Conservation (phyloP, 2,329 filamentous ascomycete species). For the Ophiostoma perfectum region DNA sequence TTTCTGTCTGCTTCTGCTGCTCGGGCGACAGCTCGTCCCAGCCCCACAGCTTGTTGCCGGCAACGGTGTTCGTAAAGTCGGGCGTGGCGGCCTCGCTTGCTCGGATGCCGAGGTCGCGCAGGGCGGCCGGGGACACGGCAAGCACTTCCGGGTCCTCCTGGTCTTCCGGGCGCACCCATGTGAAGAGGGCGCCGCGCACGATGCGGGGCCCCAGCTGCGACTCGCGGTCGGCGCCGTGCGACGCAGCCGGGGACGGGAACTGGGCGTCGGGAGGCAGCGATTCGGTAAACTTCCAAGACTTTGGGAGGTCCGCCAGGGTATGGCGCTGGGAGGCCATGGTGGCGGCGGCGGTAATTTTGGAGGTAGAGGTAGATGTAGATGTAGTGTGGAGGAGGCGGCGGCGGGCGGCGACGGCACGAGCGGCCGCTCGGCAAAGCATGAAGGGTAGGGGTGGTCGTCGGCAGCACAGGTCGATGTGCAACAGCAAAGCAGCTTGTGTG, state of each 20-base stretch:
- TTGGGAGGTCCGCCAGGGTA: conserved; percentile 53
- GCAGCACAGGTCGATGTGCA: background rate
- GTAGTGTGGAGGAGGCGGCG: background rate
- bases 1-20: background rate
- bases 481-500: too few relatives aligned
- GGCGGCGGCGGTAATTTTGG: conserved; percentile 24
- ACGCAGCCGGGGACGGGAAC: conserved; percentile 74
- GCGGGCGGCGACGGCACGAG: conserved; percentile 13
- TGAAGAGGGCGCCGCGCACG: conserved; percentile 81
- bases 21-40: conserved; percentile 47
- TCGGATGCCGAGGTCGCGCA: conserved; percentile 74
- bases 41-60: conserved; percentile 77
- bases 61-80: conserved; percentile 70
- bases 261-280: conserved; percentile 67
- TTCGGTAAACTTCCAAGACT: conserved; percentile 61
- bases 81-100: conserved; percentile 62
- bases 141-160: conserved; percentile 71
- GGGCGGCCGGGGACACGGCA: conserved; percentile 69
- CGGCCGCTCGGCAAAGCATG: conserved; percentile 20
- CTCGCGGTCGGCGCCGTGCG: conserved; percentile 73
- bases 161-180: conserved; percentile 78
- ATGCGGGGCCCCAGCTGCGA: conserved; percentile 66
- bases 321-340: conserved; percentile 26
- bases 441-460: background rate
- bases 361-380: background rate